Base-by-base conservation (phyloP, 2,329 filamentous ascomycete species). In the Trichoderma pleuroti region DNA sequence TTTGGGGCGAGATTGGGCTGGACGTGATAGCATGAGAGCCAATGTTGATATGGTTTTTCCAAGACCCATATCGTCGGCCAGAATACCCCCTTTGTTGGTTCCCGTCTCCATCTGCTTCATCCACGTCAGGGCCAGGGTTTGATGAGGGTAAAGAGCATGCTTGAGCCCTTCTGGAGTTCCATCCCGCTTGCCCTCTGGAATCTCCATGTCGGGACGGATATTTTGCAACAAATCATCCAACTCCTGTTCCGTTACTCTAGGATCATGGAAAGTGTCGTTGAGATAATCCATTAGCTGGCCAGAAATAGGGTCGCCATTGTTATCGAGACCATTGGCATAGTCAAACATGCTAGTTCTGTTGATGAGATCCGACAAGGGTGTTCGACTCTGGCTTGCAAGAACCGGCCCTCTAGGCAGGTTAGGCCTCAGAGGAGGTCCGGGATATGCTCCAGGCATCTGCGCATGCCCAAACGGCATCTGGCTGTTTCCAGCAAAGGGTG, bases 31-130 rank as follows among this genome's bases (percentile, higher is more conserved):
- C 74, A 97, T 92, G 56, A 97, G 85, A 5, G 94, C 88, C 26
- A 98, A 84, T 6, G 92, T 91, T 72, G 95, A 93, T 28, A 97
- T 91, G 0, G 94, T 97, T 82, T 97, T 97, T 21, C 94, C 94
- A 11, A 97, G 81, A 4, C 94, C 94, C 94, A 97, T 98, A 76
- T 97, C 94, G 78, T 98, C 94, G 2, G 93, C 93, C 18, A 97
- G 85, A 69, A 97, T 94, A 49, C 94, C 94, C n/a, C 94, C 94
- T 75, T 91, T 93, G 76, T 92, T 93, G 67, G 90, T 85, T 10
- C 92, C 89, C 21, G 85, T 87, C 78, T 97, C 94, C 78, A 93
- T 93, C n/a, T 90, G 85, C 60, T 91, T 85, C 86, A 97, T 89
- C 94, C 94, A 97, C 14, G 90, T 88, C 34, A 97, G 83, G 8